Evolutionary conservation across 306 rosid genomes (phyloP).

Genomic region (Sicyos edulis): DNA sequence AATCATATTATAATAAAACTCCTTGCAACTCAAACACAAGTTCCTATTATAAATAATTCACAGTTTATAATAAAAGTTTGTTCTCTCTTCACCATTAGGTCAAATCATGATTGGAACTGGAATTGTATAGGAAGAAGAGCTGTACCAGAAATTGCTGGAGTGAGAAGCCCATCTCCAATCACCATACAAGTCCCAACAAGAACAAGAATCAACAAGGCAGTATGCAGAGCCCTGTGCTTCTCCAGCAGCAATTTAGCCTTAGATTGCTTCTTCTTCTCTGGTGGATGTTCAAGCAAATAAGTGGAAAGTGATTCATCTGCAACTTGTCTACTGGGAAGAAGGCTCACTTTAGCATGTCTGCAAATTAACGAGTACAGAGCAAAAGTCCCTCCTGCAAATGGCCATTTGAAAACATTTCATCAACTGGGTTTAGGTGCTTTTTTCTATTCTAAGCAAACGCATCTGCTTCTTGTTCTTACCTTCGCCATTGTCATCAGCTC

Average conservation of each 20-base stretch:
- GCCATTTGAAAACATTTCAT: constrained; percentile 18
- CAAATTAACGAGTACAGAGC: constrained; percentile 92
- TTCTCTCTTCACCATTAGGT: too few species aligned
- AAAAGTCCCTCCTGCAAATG: constrained; percentile 87
- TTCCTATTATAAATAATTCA: too few species aligned
- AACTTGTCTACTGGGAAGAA: constrained; percentile 69
- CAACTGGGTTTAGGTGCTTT: background rate
- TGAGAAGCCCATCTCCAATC: constrained; percentile 95
- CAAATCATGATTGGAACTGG: background rate
- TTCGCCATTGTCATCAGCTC: constrained; percentile 98
- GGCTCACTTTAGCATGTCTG: constrained; percentile 90
- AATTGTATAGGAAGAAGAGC: background rate
- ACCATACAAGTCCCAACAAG: constrained; percentile 99
- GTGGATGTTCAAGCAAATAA: constrained; percentile 70
- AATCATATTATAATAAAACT: too few species aligned
- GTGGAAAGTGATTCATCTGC: constrained; percentile 88
- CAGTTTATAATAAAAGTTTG: too few species aligned
- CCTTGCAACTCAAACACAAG: too few species aligned
- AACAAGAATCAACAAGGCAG: constrained; percentile 79
- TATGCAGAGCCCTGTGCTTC: constrained; percentile 68
- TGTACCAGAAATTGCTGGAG: constrained; percentile 94
- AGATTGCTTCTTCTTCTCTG: constrained; percentile 52
- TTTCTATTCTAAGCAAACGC: background rate
- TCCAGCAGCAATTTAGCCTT: constrained; percentile 65
- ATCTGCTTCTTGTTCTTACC: constrained; percentile 39